phyloP scores from a whole-genome alignment of 2,329 filamentous ascomycete genomes.

The Phoma sp. region DNA sequence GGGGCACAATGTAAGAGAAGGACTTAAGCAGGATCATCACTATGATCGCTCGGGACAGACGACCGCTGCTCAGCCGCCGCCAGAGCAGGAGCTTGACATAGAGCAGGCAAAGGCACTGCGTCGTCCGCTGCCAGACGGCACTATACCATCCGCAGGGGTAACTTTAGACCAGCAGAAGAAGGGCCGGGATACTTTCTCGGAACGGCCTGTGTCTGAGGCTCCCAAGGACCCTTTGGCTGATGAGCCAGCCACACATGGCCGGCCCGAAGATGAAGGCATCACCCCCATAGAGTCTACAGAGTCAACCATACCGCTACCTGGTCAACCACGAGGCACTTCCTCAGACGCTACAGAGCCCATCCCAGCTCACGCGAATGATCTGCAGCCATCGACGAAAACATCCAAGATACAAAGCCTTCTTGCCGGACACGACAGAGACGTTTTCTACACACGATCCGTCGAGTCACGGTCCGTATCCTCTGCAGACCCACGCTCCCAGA shows the following conservation, averaged over 20 bases:
- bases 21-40: conserved; percentile 60
- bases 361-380: conserved; percentile 58
- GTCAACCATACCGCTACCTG: conserved; percentile 53
- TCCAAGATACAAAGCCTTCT: conserved; percentile 35
- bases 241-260: conserved; percentile 26
- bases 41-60: conserved; percentile 56
- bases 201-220: conserved; percentile 44
- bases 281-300: conserved; percentile 48
- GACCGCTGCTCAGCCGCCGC: conserved; percentile 46
- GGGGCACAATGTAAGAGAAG: conserved; percentile 38
- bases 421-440: conserved; percentile 60
- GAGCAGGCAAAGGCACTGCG: conserved; percentile 56
- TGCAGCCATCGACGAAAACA: conserved; percentile 43
- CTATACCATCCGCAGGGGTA: conserved; percentile 53
- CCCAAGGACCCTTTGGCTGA: conserved; percentile 46
- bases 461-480: conserved; percentile 58
- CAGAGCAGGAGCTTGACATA: conserved; percentile 52
- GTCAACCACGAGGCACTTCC: conserved; percentile 40
- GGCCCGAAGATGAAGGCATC: conserved; percentile 37
- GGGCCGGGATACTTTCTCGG: conserved; percentile 46
- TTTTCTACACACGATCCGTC: conserved; percentile 62
- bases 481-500: conserved; percentile 61
- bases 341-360: conserved; percentile 62
- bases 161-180: conserved; percentile 37
- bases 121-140: conserved; percentile 59